These are phyloP conservation scores for Rhododendron vialii DNA, from an alignment of 148 eudicot genomes.

Conservation along the genomic window DNA sequence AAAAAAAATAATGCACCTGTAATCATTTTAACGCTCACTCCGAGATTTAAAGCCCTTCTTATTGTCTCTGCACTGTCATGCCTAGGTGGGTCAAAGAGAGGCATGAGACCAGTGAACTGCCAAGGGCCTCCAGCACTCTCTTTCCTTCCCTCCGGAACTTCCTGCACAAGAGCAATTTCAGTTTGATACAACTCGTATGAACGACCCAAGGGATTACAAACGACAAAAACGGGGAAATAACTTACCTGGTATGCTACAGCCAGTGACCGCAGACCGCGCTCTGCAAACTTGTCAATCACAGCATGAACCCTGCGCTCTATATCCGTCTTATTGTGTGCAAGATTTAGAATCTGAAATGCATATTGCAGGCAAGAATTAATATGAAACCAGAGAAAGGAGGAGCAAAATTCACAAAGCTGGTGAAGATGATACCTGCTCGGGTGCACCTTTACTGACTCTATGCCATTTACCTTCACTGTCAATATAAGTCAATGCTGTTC, in stretches of 20 bases:
- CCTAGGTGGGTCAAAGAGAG: slow-evolving; percentile 98
- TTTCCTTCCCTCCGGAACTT: slow-evolving; percentile 92
- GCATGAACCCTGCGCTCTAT: slow-evolving; percentile 95
- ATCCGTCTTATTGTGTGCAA: slow-evolving; percentile 85
- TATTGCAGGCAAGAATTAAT: slow-evolving; percentile 9
- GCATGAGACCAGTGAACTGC: slow-evolving; percentile 94
- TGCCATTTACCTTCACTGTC: slow-evolving; percentile 89
- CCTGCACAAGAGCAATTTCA: slow-evolving; percentile 37
- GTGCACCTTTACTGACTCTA: slow-evolving; percentile 99
- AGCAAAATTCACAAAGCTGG: neutral
- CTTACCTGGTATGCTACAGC: slow-evolving; percentile 95
- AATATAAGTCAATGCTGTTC: slow-evolving; percentile 90
- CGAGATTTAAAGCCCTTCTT: slow-evolving; percentile 91
- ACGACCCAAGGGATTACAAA: neutral
- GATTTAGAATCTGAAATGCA: slow-evolving; percentile 61
- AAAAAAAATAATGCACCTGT: slow-evolving; percentile 51
- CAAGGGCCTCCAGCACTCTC: slow-evolving; percentile 97
- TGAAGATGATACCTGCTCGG: slow-evolving; percentile 73
- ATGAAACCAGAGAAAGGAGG: neutral
- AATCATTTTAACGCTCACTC: slow-evolving; percentile 96
- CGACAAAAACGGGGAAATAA: neutral
- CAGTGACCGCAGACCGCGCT: slow-evolving; percentile 92
- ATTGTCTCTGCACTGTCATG: slow-evolving; percentile 99
- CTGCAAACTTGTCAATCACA: slow-evolving; percentile 94
- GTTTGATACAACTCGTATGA: neutral